phyloP scores from a whole-genome alignment of 305 asterid genomes.

The Solanum hybrid region DNA sequence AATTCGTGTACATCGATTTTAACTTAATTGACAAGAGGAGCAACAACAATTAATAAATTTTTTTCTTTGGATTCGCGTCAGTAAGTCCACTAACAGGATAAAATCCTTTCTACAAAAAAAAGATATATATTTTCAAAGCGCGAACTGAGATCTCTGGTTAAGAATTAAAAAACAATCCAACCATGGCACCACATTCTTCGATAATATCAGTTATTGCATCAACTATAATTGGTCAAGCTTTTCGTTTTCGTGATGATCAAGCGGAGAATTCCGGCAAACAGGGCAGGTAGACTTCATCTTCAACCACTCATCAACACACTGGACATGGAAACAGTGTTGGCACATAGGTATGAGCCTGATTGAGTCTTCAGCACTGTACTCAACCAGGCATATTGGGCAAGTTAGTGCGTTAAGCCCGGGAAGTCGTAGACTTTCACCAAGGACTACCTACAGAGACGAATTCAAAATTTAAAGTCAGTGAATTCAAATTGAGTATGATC shows the following conservation, averaged over 20 bases:
- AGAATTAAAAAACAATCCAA: not conserved
- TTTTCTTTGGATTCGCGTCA: not conserved
- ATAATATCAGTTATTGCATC: not conserved
- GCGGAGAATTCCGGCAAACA: conserved; percentile 10
- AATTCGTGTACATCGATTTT: not conserved
- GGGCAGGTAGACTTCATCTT: conserved; percentile 17
- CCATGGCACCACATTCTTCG: not conserved
- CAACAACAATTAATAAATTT: not conserved
- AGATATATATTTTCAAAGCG: not conserved
- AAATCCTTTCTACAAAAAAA: not conserved
- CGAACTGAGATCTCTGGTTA: not conserved
- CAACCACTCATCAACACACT: conserved; percentile 22
- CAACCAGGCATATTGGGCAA: conserved; percentile 22
- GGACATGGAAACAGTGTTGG: conserved; percentile 16
- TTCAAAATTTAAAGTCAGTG: not conserved
- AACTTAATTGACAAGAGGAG: not conserved
- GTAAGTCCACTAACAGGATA: not conserved
- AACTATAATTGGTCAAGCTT: not conserved
- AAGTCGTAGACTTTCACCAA: conserved; percentile 13
- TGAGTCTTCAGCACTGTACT: conserved; percentile 12
- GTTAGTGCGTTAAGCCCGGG: not conserved
- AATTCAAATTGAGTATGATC: not conserved
- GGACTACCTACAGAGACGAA: not conserved
- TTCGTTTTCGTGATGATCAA: not conserved
- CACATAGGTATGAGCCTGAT: conserved; percentile 12